Conservation (phyloP, 768 basidiomycete species). For the Steccherinum ochraceum region DNA sequence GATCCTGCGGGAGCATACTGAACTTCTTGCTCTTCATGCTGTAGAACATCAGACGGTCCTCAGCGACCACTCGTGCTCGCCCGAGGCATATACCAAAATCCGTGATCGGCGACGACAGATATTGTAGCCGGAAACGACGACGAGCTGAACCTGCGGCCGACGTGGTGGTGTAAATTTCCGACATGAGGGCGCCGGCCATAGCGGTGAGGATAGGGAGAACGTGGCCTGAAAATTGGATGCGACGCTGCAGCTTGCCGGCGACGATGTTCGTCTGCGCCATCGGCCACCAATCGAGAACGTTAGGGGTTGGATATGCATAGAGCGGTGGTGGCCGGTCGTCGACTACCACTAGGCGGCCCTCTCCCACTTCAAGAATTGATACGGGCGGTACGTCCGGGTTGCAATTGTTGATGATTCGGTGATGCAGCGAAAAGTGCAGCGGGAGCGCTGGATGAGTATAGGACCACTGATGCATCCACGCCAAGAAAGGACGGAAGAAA, state of each 20-base stretch:
- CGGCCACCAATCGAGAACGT: conserved; percentile 28
- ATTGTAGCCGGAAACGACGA: conserved; percentile 29
- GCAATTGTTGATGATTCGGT: conserved; percentile 3
- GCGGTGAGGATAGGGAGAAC: conserved; percentile 28
- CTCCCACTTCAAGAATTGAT: neutral
- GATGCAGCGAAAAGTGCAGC: conserved; percentile 2
- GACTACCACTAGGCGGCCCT: conserved; percentile 5
- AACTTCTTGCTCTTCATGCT: conserved; percentile 7
- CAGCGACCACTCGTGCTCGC: conserved; percentile 19
- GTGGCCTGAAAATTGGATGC: conserved; percentile 23
- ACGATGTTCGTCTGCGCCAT: conserved; percentile 19
- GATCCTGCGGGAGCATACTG: conserved; percentile 30
- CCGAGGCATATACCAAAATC: conserved; percentile 41
- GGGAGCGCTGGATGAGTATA: neutral
- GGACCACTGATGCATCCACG: neutral
- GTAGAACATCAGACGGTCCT: neutral
- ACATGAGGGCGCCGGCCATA: conserved; percentile 27
- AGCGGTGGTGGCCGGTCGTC: neutral
- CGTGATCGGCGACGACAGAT: conserved; percentile 32
- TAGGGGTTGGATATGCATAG: neutral
- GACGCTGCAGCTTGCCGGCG: conserved; percentile 22
- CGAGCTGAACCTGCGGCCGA: neutral
- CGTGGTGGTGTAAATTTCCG: conserved; percentile 32
- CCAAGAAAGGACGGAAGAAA: conserved; percentile 8
- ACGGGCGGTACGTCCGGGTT: conserved; percentile 3